phyloP scores from a whole-genome alignment of 148 eudicot genomes.

The Drosera capensis region DNA sequence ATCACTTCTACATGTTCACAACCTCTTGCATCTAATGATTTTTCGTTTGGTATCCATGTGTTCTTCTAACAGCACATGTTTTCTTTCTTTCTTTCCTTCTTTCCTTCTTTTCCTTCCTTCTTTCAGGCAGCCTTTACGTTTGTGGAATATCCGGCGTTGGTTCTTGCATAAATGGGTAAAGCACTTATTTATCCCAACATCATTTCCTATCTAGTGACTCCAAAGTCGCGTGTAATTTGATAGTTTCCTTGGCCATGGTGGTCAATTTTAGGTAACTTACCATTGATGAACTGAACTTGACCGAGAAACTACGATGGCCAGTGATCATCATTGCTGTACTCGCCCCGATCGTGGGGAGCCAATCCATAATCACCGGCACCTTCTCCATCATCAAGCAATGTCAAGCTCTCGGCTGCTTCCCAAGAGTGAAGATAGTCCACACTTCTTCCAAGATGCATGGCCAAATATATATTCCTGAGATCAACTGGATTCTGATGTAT shows the following conservation, averaged over 20 bases:
- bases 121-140: constrained; percentile 85
- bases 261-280: too few relatives aligned
- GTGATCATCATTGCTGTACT: constrained; percentile 61
- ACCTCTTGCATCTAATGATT: background rate
- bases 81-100: background rate
- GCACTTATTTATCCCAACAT: constrained; percentile 81
- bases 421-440: constrained; percentile 82
- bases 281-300: too few relatives aligned
- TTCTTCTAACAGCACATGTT: background rate
- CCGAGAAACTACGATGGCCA: constrained; percentile 77
- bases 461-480: constrained; percentile 85
- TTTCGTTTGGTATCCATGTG: too few relatives aligned
- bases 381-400: constrained; percentile 94
- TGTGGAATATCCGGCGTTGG: constrained; percentile 72
- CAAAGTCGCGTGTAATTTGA: too few relatives aligned
- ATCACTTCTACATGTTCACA: background rate
- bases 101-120: too few relatives aligned
- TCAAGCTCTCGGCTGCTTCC: constrained; percentile 85
- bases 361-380: constrained; percentile 85
- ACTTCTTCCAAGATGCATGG: constrained; percentile 86
- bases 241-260: too few relatives aligned
- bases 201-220: constrained; percentile 7
- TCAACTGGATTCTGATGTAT: constrained; percentile 83
- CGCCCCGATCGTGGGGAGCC: constrained; percentile 88
- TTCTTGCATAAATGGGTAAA: constrained; percentile 88